Base-by-base conservation (phyloP, 352 stramenopile genomes). In the Globisporangium sylvaticum region DNA sequence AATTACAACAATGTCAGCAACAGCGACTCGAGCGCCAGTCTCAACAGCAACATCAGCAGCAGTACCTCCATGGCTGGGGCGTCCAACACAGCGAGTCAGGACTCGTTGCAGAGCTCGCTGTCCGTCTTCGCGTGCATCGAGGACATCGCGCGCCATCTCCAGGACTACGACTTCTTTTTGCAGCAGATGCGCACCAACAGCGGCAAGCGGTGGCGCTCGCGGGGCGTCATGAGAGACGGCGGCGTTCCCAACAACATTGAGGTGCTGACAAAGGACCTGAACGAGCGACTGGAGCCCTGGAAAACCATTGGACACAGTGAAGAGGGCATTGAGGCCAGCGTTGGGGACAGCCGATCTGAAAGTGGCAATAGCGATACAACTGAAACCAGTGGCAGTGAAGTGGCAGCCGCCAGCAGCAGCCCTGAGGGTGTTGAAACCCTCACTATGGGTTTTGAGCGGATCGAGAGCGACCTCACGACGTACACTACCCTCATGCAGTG, bases 131-230 rank as follows among this genome's bases (percentile, higher is more conserved):
- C 68, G 6, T 81, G 71, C 2, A 78, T 91, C 31, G 79, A 85
- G 62, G 76, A 83, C 5, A 77, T 86, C 6, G 81, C 79, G 6
- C 73, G 74, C 0, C 77, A 89, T 39, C 66, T 91, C 1, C 83
- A 90, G 58, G 83, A 90, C 61, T 90, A 91, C 44, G 75, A 89
- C 58, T 75, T 73, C 20, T 78, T 90, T 29, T 34, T 89, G 4
- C 50, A 75, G 22, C 72, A 81, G 4, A 63, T 87, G 31, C 66
- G 69, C 53, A 27, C 70, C n/a, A 61, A 67, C 55, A 37, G 54
- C 24, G 44, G 34, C 5, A 46, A 62, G 66, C 25, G 60, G 65
- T 31, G 66, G 69, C 37, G 72, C 60, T 12, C n/a, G 25, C 10
- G 12, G 18, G 53, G n/a, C 56, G n/a, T 54, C 58, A n/a, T 39